phyloP scores from a whole-genome alignment of 2,329 filamentous ascomycete genomes.

The Fusarium sp. region DNA sequence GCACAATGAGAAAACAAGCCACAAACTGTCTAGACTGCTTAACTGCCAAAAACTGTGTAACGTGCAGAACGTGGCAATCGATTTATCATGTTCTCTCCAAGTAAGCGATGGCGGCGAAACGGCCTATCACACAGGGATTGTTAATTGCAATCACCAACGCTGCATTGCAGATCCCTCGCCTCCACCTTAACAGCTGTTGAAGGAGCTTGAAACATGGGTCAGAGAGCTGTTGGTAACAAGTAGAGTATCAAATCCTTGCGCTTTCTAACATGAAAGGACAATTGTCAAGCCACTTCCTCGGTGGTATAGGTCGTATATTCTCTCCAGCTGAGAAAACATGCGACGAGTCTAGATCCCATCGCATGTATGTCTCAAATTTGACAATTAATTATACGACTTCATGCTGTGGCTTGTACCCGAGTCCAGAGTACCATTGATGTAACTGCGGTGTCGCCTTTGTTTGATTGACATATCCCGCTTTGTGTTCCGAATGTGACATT shows the following conservation, averaged over 20 bases:
- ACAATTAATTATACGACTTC: neutral
- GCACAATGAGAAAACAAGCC: neutral
- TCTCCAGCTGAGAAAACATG: neutral
- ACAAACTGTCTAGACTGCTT: neutral
- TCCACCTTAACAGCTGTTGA: neutral
- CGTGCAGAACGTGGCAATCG: neutral
- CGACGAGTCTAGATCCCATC: neutral
- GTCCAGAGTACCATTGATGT: neutral
- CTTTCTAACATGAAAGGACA: neutral
- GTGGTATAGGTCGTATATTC: neutral
- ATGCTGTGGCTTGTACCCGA: neutral
- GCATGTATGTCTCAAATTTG: neutral
- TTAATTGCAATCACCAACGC: slow-evolving; percentile 6
- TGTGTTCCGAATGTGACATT: slow-evolving; percentile 4
- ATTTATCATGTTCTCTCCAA: neutral
- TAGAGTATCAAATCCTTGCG: neutral
- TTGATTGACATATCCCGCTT: slow-evolving; percentile 2
- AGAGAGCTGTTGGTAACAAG: neutral
- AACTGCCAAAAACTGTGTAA: neutral
- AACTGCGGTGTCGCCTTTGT: neutral
- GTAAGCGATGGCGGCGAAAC: neutral
- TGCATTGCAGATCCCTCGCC: neutral
- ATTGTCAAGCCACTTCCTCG: neutral
- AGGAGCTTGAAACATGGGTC: neutral
- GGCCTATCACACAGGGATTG: neutral